A percentile compares a stretch with the other conserved stretches of the same genome.
Evolutionary conservation across 768 basidiomycete genomes (phyloP).

Genomic region (Psilocybe sp.): DNA sequence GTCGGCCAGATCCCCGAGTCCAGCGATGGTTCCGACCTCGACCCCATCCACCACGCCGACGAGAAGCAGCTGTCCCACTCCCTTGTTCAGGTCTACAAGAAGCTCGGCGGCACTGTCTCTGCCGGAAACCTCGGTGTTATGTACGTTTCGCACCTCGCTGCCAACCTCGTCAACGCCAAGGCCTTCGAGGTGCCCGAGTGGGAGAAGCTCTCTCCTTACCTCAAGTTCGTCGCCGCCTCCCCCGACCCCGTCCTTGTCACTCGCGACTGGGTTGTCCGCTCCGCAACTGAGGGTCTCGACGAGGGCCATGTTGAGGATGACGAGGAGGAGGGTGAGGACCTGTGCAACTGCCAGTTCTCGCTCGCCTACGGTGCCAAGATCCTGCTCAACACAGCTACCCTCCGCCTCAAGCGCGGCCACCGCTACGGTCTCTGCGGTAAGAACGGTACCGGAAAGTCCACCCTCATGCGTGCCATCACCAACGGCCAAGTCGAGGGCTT

Average conservation of each 20-base stretch:
- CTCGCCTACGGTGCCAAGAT: slow-evolving; percentile 99
- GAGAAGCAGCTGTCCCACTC: slow-evolving; percentile 60
- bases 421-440: slow-evolving; percentile 98
- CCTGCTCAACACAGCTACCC: slow-evolving; percentile 90
- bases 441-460: slow-evolving; percentile 98
- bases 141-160: slow-evolving; percentile 78
- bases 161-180: slow-evolving; percentile 85
- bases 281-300: slow-evolving; percentile 73
- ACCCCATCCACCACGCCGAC: slow-evolving; percentile 79
- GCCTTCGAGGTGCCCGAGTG: slow-evolving; percentile 90
- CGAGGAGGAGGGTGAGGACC: slow-evolving; percentile 97
- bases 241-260: slow-evolving; percentile 68
- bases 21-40: slow-evolving; percentile 89
- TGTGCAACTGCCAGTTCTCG: slow-evolving; percentile 99
- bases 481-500: slow-evolving; percentile 98
- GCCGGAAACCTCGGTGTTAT: slow-evolving; percentile 54
- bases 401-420: slow-evolving; percentile 97
- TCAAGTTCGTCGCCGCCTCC: slow-evolving; percentile 60
- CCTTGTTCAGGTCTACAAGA: slow-evolving; percentile 82
- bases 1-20: slow-evolving; percentile 83
- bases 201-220: slow-evolving; percentile 77
- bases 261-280: slow-evolving; percentile 88
- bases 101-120: slow-evolving; percentile 62
- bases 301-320: slow-evolving; percentile 73
- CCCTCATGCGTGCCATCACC: slow-evolving; percentile 90